Evolutionary conservation across 1,284 basidiomycete species (phyloP).

Genomic region (Singerocomus rubriflavus): DNA sequence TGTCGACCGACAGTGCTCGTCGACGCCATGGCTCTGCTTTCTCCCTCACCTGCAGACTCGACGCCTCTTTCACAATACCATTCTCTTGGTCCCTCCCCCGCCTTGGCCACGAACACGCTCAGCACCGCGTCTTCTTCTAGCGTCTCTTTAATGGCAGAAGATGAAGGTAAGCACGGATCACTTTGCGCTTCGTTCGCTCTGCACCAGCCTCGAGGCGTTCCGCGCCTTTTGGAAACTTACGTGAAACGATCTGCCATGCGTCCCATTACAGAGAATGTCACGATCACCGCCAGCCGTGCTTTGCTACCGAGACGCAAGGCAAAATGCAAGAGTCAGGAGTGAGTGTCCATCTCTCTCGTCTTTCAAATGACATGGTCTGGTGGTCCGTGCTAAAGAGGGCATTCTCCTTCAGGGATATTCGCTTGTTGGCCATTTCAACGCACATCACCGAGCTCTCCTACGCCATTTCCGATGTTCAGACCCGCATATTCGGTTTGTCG

Average conservation of each 20-base stretch:
- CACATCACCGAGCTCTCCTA: constrained; percentile 82
- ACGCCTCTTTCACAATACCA: constrained; percentile 35
- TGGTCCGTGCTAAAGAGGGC: constrained; percentile 29
- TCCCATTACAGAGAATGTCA: constrained; percentile 56
- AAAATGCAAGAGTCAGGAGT: constrained; percentile 60
- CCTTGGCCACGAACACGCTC: constrained; percentile 33
- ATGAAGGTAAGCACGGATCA: constrained; percentile 50
- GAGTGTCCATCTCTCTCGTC: constrained; percentile 27
- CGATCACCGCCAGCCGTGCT: constrained; percentile 54
- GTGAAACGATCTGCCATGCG: constrained; percentile 33
- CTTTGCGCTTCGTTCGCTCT: constrained; percentile 8
- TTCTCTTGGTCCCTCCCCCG: constrained; percentile 38
- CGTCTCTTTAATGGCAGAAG: constrained; percentile 48
- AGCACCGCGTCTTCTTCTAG: constrained; percentile 50
- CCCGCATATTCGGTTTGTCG: constrained; percentile 73
- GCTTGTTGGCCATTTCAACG: constrained; percentile 71
- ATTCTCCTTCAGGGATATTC: constrained; percentile 55
- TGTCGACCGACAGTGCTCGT: constrained; percentile 1
- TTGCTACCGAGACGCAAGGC: constrained; percentile 42
- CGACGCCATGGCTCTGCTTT: constrained; percentile 26
- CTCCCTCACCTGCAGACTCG: constrained; percentile 25
- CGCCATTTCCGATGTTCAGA: constrained; percentile 80
- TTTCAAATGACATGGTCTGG: constrained; percentile 23
- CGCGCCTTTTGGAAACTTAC: constrained; percentile 33
- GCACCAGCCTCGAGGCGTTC: constrained; percentile 23